Evolutionary conservation across 1,139 yeast genomes (phyloP).

Genomic region (Debaryomyces subglobosus): DNA sequence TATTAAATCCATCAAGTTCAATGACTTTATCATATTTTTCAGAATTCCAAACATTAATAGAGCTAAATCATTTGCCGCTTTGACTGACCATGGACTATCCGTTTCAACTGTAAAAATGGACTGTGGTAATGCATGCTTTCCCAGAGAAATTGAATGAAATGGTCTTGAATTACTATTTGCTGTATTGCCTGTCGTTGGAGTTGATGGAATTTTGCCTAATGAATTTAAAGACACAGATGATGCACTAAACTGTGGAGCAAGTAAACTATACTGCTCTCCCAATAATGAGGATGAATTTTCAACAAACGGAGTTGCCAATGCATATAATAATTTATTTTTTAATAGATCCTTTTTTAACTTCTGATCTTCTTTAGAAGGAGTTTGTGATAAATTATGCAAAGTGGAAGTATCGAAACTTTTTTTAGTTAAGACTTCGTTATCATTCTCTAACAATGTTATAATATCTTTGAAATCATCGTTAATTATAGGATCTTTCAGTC

Average conservation of each 20-base stretch:
- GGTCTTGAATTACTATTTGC: slow-evolving; percentile 38
- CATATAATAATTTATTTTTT: slow-evolving; percentile 59
- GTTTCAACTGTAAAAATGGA: slow-evolving; percentile 82
- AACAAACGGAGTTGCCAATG: slow-evolving; percentile 75
- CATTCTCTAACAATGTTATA: slow-evolving; percentile 44
- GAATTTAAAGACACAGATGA: slow-evolving; percentile 34
- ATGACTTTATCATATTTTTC: slow-evolving; percentile 59
- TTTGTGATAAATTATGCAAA: slow-evolving; percentile 59
- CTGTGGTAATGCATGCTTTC: slow-evolving; percentile 70
- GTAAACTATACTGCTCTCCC: slow-evolving; percentile 13
- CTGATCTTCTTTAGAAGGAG: slow-evolving; percentile 32
- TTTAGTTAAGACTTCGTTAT: slow-evolving; percentile 29
- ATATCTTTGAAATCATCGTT: slow-evolving; percentile 48
- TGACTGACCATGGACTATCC: slow-evolving; percentile 77
- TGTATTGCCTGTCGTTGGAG: slow-evolving; percentile 11
- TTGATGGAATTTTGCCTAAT: slow-evolving; percentile 16
- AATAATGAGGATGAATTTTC: slow-evolving; percentile 53
- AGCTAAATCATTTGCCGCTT: slow-evolving; percentile 88
- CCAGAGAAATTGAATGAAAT: slow-evolving; percentile 63
- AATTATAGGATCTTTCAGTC: slow-evolving; percentile 2
- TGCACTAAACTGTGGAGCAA: slow-evolving; percentile 22
- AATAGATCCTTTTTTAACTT: slow-evolving; percentile 42
- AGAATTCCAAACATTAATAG: slow-evolving; percentile 85
- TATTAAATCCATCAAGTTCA: slow-evolving; percentile 74
- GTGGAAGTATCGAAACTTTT: slow-evolving; percentile 51